A percentile compares a stretch with the other conserved stretches of the same genome.
These are phyloP conservation scores for Streptanthus diversifolius DNA, from an alignment of 345 rosid species.

Conservation along the genomic window DNA sequence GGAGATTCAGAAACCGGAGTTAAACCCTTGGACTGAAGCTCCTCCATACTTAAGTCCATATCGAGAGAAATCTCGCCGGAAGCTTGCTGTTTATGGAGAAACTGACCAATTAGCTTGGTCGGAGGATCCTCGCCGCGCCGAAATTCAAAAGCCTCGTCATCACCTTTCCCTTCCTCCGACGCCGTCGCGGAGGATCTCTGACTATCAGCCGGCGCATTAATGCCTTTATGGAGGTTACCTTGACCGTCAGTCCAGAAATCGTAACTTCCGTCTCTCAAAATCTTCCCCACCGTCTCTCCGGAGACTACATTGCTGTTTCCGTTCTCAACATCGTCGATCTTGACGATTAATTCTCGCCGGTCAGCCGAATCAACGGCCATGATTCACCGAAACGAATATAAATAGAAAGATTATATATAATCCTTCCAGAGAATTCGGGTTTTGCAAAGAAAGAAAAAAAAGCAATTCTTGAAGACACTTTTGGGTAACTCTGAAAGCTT, in stretches of 20 bases:
- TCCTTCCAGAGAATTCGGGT: neutral
- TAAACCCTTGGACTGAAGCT: slow-evolving; percentile 31
- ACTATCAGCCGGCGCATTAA: neutral
- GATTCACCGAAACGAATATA: neutral
- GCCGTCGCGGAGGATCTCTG: slow-evolving; percentile 13
- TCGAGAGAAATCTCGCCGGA: slow-evolving; percentile 50
- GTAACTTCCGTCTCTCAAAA: slow-evolving; percentile 67
- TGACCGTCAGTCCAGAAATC: slow-evolving; percentile 50
- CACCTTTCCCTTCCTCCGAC: neutral
- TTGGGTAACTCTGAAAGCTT: slow-evolving; percentile 29
- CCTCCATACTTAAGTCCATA: slow-evolving; percentile 47
- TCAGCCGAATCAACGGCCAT: slow-evolving; percentile 47
- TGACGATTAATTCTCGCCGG: slow-evolving; percentile 39
- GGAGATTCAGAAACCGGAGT: slow-evolving; percentile 37
- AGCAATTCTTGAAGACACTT: neutral
- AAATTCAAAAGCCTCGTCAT: slow-evolving; percentile 36
- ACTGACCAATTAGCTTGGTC: slow-evolving; percentile 45
- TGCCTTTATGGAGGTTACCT: slow-evolving; percentile 18
- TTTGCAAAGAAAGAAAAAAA: neutral
- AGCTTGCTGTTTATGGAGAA: slow-evolving; percentile 49
- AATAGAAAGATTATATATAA: neutral
- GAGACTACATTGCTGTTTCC: slow-evolving; percentile 15
- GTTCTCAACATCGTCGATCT: slow-evolving; percentile 30
- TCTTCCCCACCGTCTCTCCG: slow-evolving; percentile 20
- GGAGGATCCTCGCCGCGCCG: slow-evolving; percentile 39